These are phyloP conservation scores for Salix dunnii DNA, from an alignment of 345 rosid genomes.

Conservation along the genomic window DNA sequence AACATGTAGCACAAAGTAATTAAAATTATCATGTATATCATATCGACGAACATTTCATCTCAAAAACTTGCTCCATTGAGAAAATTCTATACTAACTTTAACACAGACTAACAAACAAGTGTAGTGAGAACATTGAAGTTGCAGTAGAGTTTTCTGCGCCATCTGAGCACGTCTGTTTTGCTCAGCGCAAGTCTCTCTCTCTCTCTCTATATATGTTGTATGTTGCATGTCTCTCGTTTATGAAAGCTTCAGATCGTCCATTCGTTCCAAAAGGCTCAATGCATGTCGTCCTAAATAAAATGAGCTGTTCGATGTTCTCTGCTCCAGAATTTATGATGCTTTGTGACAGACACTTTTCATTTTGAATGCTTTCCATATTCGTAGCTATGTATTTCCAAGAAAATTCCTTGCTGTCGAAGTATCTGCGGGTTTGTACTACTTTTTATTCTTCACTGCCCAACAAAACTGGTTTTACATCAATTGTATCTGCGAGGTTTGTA, in stretches of 20 bases:
- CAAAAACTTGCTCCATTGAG: no score
- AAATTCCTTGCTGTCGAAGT: conserved; percentile 15
- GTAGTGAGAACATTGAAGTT: neutral
- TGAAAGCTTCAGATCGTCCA: neutral
- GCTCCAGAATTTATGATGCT: neutral
- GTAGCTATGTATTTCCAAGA: conserved; percentile 11
- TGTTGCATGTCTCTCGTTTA: neutral
- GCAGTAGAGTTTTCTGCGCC: neutral
- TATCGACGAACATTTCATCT: no score
- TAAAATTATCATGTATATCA: no score
- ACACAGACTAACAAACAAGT: neutral
- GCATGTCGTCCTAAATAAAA: neutral
- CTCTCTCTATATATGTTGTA: no score
- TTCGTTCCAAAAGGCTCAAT: neutral
- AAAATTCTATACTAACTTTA: no score
- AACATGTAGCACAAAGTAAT: no score
- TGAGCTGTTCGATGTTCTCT: neutral
- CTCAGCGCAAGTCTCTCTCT: neutral
- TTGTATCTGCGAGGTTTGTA: neutral
- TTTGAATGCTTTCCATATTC: conserved; percentile 3
- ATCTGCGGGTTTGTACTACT: neutral
- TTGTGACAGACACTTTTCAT: neutral
- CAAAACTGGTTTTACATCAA: neutral
- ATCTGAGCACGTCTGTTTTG: neutral
- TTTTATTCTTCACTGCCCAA: conserved; percentile 17